Base-by-base conservation (phyloP, 2,329 filamentous ascomycete genomes). In the Verticillium nubilum region DNA sequence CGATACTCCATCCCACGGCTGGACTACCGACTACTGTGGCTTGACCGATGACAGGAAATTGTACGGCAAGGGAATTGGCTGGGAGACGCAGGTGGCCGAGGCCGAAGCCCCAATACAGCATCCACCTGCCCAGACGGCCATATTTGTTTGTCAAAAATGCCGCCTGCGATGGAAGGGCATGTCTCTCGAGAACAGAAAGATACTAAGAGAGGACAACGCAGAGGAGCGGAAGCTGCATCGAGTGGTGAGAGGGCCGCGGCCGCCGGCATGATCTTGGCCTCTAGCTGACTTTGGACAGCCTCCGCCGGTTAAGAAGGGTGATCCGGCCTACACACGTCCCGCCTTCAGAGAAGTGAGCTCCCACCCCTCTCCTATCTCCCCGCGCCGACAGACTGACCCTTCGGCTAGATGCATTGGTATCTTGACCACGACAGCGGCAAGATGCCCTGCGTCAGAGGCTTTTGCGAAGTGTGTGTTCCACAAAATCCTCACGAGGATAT, bases 31-130 rank as follows among this genome's bases (percentile, higher is more conserved):
- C 55, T 62, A 61, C 25, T 58, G 54, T 19, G 61, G 61, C 23
- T 25, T 58, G n/a, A 59, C 59, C 7, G 31, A 54, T 5, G 54
- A 37, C 17, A 37, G 31, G 9, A 52, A 42, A n/a, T 54, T 54
- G 23, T 58, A 62, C n/a, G 61, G 61, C 13, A 25, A 58, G 31
- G 61, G 61, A 2, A 42, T 62, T 5, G 61, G 61, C 9, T 62
- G 61, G 61, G 55, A 57, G 23, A 59, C 23, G 3, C 61, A 62
- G 50, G 61, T 61, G 59, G 28, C 54, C n/a, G 61, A 62, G 61
- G 61, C 59, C n/a, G 47, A 52, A 13, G 23, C 55, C 57, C 12
- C 60, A 59, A 25, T 52, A 42, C 6, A 61, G 42, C 33, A 56
- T 50, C 35, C 53, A 33, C n/a, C 61, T 52, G 57, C 61, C 59